Evolutionary conservation across 495 filamentous ascomycete species (phyloP), one percentile per base, ranked within the genome.

Genomic region (Clohesyomyces aquaticus): DNA sequence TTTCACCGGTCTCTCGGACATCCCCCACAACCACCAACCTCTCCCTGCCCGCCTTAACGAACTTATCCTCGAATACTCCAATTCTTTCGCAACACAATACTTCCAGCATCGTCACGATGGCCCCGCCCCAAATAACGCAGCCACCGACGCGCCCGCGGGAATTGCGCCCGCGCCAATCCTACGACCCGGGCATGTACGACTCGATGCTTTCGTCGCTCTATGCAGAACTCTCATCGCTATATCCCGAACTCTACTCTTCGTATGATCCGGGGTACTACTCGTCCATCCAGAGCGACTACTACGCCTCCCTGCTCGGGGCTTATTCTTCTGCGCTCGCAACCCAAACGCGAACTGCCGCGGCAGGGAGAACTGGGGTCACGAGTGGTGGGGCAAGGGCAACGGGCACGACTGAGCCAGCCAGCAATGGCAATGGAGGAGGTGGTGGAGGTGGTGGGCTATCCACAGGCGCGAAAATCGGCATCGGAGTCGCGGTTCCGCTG

Each of bases 391-490:
- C 41, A 22, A 27, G 27, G 9, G 22, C 59, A 6, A 63, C 35
- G 23, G 21, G 16, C 3, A 50, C 50, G n/a, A n/a, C n/a, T n/a
- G n/a, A n/a, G n/a, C n/a, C 46, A 18, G 27, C 43, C 10, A 48
- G 1, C 45, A 42, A 19, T 50, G 35, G 50, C 9, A 42, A 56
- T 50, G 21, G n/a, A 9, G 43, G 21, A 6, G 26, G 48, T 55
- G 32, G 32, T 12, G 32, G 48, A 19, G 32, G 48, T 16, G 58
- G 65, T 25, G 65, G 65, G 1, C 3, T 68, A 38, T 59, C 53
- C 22, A 52, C 18, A 22, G 65, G 45, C 2, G 65, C 59, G 21
- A 68, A 68, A 45, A 63, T 63, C 45, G 65, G 59, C 1, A 63
- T 68, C 32, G 65, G 55, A 10, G 59, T 63, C 49, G 65, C 12